Evolutionary conservation across 495 filamentous ascomycete species (phyloP).

Genomic region (Aspergillus avenaceus): DNA sequence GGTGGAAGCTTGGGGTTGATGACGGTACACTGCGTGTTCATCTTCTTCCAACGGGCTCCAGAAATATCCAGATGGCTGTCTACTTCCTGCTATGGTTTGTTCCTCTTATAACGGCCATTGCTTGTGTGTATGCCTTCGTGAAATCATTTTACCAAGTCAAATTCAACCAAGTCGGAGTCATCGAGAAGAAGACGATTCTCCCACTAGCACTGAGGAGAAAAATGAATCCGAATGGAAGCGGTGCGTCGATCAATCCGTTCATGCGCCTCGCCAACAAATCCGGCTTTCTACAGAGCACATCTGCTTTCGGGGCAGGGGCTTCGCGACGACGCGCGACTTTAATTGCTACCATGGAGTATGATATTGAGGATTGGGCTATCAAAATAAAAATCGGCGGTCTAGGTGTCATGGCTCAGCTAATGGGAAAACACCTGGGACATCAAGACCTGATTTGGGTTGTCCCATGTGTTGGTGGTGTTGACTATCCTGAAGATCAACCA

Average conservation of each 20-base stretch:
- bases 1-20: conserved; percentile 53
- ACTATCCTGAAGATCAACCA: conserved; percentile 57
- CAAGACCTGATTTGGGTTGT: conserved; percentile 74
- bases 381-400: conserved; percentile 73
- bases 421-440: conserved; percentile 65
- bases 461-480: conserved; percentile 65
- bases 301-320: conserved; percentile 41
- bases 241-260: conserved; percentile 26
- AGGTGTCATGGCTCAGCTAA: conserved; percentile 67
- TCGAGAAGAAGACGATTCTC: conserved; percentile 41
- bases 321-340: conserved; percentile 52
- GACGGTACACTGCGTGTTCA: conserved; percentile 51
- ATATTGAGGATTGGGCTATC: conserved; percentile 68
- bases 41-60: conserved; percentile 51
- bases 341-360: conserved; percentile 70
- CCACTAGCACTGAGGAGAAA: conserved; percentile 32
- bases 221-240: conserved; percentile 14
- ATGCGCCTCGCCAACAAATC: conserved; percentile 38
- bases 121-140: conserved; percentile 57
- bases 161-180: conserved; percentile 63
- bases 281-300: conserved; percentile 41
- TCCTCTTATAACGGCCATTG: conserved; percentile 45
- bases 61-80: conserved; percentile 53
- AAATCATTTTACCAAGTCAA: conserved; percentile 68
- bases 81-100: conserved; percentile 55